These are phyloP conservation scores for Stylonectria norvegica DNA, from an alignment of 2,329 filamentous ascomycete species.

Conservation along the genomic window DNA sequence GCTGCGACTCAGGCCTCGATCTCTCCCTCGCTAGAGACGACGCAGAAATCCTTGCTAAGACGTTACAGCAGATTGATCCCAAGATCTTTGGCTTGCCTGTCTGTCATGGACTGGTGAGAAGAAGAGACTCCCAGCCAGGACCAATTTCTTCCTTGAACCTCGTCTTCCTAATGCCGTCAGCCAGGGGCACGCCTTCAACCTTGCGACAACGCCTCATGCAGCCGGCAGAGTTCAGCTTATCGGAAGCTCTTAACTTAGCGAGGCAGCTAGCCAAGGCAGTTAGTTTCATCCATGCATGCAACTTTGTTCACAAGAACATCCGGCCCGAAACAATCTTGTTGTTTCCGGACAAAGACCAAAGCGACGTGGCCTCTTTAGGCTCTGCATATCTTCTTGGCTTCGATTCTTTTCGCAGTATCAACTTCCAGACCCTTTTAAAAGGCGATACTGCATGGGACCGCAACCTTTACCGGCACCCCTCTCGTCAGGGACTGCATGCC, in stretches of 20 bases:
- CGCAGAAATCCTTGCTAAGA: slow-evolving; percentile 8
- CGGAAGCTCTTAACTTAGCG: slow-evolving; percentile 18
- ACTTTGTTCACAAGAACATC: slow-evolving; percentile 47
- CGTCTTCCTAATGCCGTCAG: slow-evolving; percentile 6
- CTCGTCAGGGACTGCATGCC: slow-evolving; percentile 40
- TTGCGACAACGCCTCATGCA: slow-evolving; percentile 3
- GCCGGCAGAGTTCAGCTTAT: slow-evolving; percentile 23
- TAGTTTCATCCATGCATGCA: slow-evolving; percentile 42
- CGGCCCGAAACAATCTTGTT: slow-evolving; percentile 40
- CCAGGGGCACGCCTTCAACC: neutral
- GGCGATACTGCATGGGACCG: slow-evolving; percentile 35
- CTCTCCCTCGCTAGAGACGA: slow-evolving; percentile 7
- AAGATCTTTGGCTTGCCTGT: slow-evolving; percentile 23
- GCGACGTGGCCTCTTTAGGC: neutral
- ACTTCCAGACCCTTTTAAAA: slow-evolving; percentile 8
- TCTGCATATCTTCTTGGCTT: slow-evolving; percentile 16
- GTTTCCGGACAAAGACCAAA: slow-evolving; percentile 17
- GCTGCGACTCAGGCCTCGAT: slow-evolving; percentile 15
- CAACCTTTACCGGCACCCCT: slow-evolving; percentile 51
- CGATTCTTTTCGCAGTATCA: slow-evolving; percentile 15
- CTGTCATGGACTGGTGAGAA: slow-evolving; percentile 28
- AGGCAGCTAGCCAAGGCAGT: slow-evolving; percentile 12
- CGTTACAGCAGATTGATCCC: slow-evolving; percentile 1
- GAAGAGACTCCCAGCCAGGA: slow-evolving; percentile 1
- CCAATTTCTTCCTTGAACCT: slow-evolving; percentile 8